A percentile compares a stretch with the other conserved stretches of the same genome.
phyloP scores from a whole-genome alignment of 2,329 filamentous ascomycete genomes.

The Alternaria sp. region DNA sequence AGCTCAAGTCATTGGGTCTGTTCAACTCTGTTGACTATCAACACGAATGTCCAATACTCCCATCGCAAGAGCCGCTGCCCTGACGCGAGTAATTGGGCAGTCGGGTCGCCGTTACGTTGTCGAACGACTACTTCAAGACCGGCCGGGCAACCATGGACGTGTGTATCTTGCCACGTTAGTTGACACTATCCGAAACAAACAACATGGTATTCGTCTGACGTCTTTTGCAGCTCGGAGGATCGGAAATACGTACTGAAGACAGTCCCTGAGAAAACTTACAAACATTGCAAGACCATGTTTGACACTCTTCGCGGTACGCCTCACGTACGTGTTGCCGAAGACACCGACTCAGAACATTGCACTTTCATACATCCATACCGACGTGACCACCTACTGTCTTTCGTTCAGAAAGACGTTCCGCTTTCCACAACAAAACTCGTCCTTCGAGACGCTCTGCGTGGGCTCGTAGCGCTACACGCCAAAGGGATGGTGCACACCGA shows the following conservation, averaged over 20 bases:
- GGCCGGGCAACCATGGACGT: conserved; percentile 1
- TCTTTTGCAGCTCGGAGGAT: background rate
- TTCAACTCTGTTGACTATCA: background rate
- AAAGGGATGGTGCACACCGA: conserved; percentile 35
- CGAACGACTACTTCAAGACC: conserved; percentile 4
- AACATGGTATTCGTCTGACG: background rate
- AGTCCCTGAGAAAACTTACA: conserved; percentile 10
- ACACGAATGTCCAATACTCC: background rate
- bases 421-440: conserved; percentile 50
- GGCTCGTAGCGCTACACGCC: conserved; percentile 11
- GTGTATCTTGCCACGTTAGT: conserved; percentile 6
- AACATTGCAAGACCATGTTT: conserved; percentile 15
- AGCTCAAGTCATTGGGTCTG: background rate
- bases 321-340: conserved; percentile 29
- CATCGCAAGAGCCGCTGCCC: conserved; percentile 1
- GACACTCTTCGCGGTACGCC: conserved; percentile 12
- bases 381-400: conserved; percentile 51
- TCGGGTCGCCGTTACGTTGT: conserved; percentile 20
- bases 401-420: conserved; percentile 51
- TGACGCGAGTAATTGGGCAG: conserved; percentile 13
- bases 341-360: conserved; percentile 53
- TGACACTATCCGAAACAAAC: background rate
- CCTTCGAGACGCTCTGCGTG: conserved; percentile 39
- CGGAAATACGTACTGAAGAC: conserved; percentile 4
- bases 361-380: conserved; percentile 56